Conservation (phyloP, 139 green algal genomes). For the Eudorina sp. region DNA sequence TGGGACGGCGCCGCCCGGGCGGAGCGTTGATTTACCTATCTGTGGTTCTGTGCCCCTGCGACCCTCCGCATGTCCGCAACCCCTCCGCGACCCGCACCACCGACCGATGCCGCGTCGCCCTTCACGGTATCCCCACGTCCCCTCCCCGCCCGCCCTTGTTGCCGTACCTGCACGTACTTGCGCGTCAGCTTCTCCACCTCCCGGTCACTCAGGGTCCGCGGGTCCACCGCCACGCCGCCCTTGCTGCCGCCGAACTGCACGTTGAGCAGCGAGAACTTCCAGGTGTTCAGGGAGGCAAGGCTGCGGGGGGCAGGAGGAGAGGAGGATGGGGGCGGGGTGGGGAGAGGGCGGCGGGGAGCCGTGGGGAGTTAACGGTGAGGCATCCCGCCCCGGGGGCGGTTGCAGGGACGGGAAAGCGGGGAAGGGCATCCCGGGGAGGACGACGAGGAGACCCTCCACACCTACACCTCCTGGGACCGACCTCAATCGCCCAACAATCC, state of each 20-base stretch:
- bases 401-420: not conserved
- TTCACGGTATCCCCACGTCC: too few species aligned
- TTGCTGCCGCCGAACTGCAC: slow-evolving; percentile 93
- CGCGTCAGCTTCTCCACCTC: slow-evolving; percentile 86
- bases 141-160: not conserved
- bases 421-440: too few species aligned
- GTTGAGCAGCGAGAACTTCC: slow-evolving; percentile 92
- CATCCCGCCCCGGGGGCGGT: too few species aligned
- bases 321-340: not conserved
- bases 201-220: slow-evolving; percentile 63
- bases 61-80: too few species aligned
- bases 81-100: too few species aligned
- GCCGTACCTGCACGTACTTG: slow-evolving; percentile 80
- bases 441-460: too few species aligned
- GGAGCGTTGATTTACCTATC: too few species aligned
- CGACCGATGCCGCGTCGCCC: too few species aligned
- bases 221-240: slow-evolving; percentile 59
- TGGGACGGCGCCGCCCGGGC: too few species aligned
- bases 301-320: not conserved
- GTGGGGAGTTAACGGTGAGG: too few species aligned
- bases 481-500: not conserved
- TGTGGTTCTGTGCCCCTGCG: too few species aligned
- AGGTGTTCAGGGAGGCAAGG: slow-evolving; percentile 90
- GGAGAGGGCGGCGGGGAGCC: not conserved
- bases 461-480: too few species aligned